Evolutionary conservation across 768 basidiomycete genomes (phyloP), one percentile per base, ranked within the genome.

Genomic region (Lyophyllum decastes): DNA sequence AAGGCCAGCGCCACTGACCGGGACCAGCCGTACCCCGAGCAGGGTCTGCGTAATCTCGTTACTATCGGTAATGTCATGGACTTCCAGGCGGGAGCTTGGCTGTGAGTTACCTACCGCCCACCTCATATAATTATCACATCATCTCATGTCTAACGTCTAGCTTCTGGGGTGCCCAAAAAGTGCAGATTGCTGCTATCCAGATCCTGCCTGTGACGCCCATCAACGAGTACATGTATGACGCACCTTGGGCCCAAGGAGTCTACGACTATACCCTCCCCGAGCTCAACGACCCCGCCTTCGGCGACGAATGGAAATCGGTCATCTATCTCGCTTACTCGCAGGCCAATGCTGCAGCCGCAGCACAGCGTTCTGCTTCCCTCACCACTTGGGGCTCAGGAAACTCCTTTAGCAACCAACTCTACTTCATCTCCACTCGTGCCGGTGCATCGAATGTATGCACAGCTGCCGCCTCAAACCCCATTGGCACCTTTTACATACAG

Each of bases 21-120:
- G 21, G 72, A 75, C 51, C 68, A 72, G n/a, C 71, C 72, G 30
- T 74, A 73, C 55, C 73, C 72, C 2, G 72, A 73, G 53, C 63
- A 64, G 41, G 66, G 52, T 22, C 41, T 73, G 38, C 67, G 72
- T 5, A 52, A 64, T 43, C 64, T 75, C 26, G 67, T 69, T 22
- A 75, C 72, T 14, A 66, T 73, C n/a, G 71, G 72, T n/a, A 75
- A 75, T 19, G 72, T 74, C 10, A 60, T 64, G 66, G 72, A 74
- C 59, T 74, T 63, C 50, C 72, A 74, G 52, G 57, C 72, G 8
- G 73, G 73, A 3, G 71, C 73, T 21, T 74, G 73, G 73, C 64
- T 72, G 72, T 73, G 60, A 62, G 71, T 64, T 12, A 27, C n/a
- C n/a, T n/a, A n/a, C n/a, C n/a, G n/a, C n/a, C n/a, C n/a, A n/a